These are phyloP conservation scores for Xylaria intraflava DNA, from an alignment of 495 filamentous ascomycete species.

Conservation along the genomic window DNA sequence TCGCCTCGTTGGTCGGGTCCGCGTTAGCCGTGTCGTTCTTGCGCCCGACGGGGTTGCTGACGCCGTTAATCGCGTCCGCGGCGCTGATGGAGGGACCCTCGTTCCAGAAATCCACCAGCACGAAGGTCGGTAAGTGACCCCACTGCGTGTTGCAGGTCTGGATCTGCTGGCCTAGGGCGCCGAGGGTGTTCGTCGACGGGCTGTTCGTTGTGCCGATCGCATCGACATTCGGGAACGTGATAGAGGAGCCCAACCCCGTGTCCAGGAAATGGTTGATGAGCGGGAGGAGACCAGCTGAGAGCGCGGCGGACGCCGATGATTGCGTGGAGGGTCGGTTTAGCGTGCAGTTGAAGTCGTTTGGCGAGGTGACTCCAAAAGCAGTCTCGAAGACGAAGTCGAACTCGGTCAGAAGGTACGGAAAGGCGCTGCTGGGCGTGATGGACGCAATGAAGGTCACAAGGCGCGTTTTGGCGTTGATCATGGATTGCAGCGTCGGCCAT, in stretches of 20 bases:
- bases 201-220: constrained; percentile 52
- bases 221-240: constrained; percentile 50
- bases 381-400: constrained; percentile 71
- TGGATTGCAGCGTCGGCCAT: constrained; percentile 59
- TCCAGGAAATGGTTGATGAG: constrained; percentile 72
- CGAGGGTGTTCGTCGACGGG: constrained; percentile 32
- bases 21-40: constrained; percentile 10
- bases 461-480: constrained; percentile 55
- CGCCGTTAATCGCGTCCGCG: constrained; percentile 53
- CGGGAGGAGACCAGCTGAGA: constrained; percentile 41
- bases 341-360: constrained; percentile 49
- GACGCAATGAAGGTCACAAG: constrained; percentile 58
- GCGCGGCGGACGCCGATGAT: constrained; percentile 39
- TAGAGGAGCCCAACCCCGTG: constrained; percentile 48
- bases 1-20: constrained; percentile 10
- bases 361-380: constrained; percentile 53
- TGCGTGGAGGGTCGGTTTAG: constrained; percentile 52
- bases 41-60: constrained; percentile 32
- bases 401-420: constrained; percentile 62
- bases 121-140: constrained; percentile 47
- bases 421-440: constrained; percentile 39
- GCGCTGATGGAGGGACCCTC: constrained; percentile 51
- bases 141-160: constrained; percentile 47
- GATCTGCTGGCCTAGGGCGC: constrained; percentile 55
- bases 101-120: constrained; percentile 65